phyloP scores from a whole-genome alignment of 2,329 filamentous ascomycete species.

The Beauveria sp. region DNA sequence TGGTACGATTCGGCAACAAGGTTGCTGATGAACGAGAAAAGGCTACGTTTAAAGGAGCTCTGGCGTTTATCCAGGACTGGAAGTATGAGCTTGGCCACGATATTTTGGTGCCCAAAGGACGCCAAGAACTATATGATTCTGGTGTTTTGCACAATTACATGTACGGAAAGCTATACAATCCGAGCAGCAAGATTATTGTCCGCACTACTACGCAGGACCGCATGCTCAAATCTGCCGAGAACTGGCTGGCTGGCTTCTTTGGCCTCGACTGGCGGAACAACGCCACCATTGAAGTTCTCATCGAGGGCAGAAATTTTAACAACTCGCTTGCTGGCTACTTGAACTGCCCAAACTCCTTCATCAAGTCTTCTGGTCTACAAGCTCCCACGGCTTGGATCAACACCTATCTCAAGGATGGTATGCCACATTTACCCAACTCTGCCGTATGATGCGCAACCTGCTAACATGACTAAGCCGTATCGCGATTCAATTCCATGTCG shows the following conservation, averaged over 20 bases:
- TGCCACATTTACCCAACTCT: background rate
- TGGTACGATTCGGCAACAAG: slow-evolving; percentile 47
- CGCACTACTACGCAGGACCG: slow-evolving; percentile 70
- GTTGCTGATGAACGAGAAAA: slow-evolving; percentile 46
- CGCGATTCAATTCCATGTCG: slow-evolving; percentile 49
- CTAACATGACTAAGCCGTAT: slow-evolving; percentile 37
- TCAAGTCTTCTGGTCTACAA: slow-evolving; percentile 42
- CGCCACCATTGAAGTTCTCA: slow-evolving; percentile 63
- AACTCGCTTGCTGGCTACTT: slow-evolving; percentile 63
- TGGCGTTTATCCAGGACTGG: slow-evolving; percentile 64
- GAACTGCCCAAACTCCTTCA: slow-evolving; percentile 55
- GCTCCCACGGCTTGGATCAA: slow-evolving; percentile 52
- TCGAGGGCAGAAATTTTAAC: slow-evolving; percentile 57
- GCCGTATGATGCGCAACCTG: background rate
- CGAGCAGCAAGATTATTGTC: slow-evolving; percentile 63
- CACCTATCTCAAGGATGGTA: slow-evolving; percentile 56
- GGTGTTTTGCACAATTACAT: slow-evolving; percentile 63
- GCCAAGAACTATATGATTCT: slow-evolving; percentile 65
- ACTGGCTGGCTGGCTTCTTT: slow-evolving; percentile 74
- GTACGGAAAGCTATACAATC: slow-evolving; percentile 64
- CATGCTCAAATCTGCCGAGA: slow-evolving; percentile 70
- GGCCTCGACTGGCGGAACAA: slow-evolving; percentile 67
- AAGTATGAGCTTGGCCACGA: slow-evolving; percentile 61
- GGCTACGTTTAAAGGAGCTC: slow-evolving; percentile 47
- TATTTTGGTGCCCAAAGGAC: slow-evolving; percentile 64